A percentile compares a stretch with the other conserved stretches of the same genome.
Evolutionary conservation across 768 basidiomycete species (phyloP).

Genomic region (Suillus americanus): DNA sequence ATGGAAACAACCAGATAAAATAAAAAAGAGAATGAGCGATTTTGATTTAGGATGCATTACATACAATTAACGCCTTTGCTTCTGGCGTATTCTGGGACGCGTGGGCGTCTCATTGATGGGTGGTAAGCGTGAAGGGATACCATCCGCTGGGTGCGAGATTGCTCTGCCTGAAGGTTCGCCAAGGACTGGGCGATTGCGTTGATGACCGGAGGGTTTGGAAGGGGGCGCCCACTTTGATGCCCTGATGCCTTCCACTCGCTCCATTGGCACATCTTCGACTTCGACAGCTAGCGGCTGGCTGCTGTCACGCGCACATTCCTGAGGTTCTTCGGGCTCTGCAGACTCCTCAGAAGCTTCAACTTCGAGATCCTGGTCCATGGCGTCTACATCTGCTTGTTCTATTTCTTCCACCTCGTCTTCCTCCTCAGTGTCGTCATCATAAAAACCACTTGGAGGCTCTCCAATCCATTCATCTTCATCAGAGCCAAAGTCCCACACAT

Average conservation of each 20-base stretch:
- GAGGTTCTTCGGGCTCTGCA: slow-evolving; percentile 24
- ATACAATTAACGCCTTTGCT: slow-evolving; percentile 31
- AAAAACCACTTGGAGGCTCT: slow-evolving; percentile 71
- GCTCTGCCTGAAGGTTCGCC: slow-evolving; percentile 26
- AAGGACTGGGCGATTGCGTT: slow-evolving; percentile 15
- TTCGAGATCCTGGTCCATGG: slow-evolving; percentile 68
- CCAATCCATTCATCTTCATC: slow-evolving; percentile 79
- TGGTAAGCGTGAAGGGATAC: slow-evolving; percentile 36
- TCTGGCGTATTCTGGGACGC: slow-evolving; percentile 51
- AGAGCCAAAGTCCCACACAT: slow-evolving; percentile 88
- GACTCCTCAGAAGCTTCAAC: slow-evolving; percentile 33
- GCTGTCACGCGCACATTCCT: slow-evolving; percentile 28
- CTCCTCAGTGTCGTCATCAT: slow-evolving; percentile 65
- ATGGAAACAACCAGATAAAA: slow-evolving; percentile 1
- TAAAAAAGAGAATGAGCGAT: slow-evolving; percentile 3
- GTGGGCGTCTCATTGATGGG: slow-evolving; percentile 59
- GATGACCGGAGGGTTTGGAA: slow-evolving; percentile 17
- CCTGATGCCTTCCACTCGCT: slow-evolving; percentile 25
- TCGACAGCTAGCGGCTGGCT: slow-evolving; percentile 27
- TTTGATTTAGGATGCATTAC: background rate
- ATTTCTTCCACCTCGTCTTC: slow-evolving; percentile 39
- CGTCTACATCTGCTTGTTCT: slow-evolving; percentile 62
- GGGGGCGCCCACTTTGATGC: slow-evolving; percentile 31
- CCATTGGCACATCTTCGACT: slow-evolving; percentile 34
- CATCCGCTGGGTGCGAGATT: slow-evolving; percentile 26